Conservation (phyloP, 192 early-diverging fungal species). For the Dissophora ornata region DNA sequence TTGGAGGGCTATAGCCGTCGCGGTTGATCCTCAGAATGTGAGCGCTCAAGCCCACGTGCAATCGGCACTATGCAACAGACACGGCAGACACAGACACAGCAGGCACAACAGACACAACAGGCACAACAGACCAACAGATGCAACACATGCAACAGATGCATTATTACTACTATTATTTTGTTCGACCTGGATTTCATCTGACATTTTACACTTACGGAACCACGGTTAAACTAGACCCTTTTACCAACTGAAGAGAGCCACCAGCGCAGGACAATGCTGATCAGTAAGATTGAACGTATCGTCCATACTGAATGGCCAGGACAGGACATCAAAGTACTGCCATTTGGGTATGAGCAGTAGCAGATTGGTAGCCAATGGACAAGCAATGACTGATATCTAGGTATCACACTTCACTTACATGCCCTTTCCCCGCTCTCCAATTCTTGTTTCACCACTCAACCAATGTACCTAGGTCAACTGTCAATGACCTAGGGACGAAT, state of each 20-base stretch:
- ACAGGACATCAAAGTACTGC: slow-evolving; percentile 40
- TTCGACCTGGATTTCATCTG: neutral
- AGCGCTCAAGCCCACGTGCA: slow-evolving; percentile 5
- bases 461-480: slow-evolving; percentile 79
- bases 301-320: slow-evolving; percentile 36
- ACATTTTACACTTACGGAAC: neutral
- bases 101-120: no score
- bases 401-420: no score
- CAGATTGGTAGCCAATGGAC: neutral
- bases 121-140: no score
- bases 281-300: slow-evolving; percentile 43
- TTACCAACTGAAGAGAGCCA: slow-evolving; percentile 48
- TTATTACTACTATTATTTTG: no score
- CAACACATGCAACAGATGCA: no score
- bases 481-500: slow-evolving; percentile 88
- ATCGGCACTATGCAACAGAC: no score
- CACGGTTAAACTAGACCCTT: slow-evolving; percentile 10
- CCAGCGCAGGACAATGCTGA: slow-evolving; percentile 30
- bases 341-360: slow-evolving; percentile 30
- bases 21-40: slow-evolving; percentile 7
- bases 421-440: no score
- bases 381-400: no score
- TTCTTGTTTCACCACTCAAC: no score
- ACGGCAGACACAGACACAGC: no score
- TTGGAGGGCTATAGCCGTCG: neutral